Evolutionary conservation across 495 filamentous ascomycete genomes (phyloP).

Genomic region (Talaromyces wortmannii): DNA sequence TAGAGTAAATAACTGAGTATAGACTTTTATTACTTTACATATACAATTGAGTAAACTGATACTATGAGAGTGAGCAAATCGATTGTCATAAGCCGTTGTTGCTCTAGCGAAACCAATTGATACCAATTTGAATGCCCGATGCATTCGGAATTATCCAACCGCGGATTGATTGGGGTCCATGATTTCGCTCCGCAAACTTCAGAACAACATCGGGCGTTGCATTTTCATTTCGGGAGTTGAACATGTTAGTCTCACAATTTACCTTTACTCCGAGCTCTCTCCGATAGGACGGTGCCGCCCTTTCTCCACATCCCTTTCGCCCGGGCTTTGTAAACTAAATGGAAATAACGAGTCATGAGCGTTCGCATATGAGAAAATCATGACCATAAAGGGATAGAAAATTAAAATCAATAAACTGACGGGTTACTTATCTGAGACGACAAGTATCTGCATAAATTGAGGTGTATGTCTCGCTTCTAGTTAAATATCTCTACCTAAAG

Average conservation of each 20-base stretch:
- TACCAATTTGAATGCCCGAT: neutral
- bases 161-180: neutral
- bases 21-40: neutral
- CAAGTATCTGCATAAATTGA: neutral
- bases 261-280: neutral
- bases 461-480: neutral
- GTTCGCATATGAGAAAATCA: neutral
- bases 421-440: neutral
- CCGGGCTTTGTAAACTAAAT: neutral
- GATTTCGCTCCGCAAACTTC: neutral
- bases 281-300: neutral
- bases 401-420: neutral
- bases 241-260: neutral
- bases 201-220: neutral
- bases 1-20: neutral
- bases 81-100: neutral
- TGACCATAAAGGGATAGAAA: neutral
- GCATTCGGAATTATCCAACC: neutral
- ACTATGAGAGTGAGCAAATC: neutral
- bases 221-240: neutral
- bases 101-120: neutral
- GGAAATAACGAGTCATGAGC: neutral
- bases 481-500: neutral
- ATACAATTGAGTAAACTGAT: neutral
- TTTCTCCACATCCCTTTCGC: neutral